Evolutionary conservation across 306 rosid species (phyloP).

Genomic region (Quercus rubra): DNA sequence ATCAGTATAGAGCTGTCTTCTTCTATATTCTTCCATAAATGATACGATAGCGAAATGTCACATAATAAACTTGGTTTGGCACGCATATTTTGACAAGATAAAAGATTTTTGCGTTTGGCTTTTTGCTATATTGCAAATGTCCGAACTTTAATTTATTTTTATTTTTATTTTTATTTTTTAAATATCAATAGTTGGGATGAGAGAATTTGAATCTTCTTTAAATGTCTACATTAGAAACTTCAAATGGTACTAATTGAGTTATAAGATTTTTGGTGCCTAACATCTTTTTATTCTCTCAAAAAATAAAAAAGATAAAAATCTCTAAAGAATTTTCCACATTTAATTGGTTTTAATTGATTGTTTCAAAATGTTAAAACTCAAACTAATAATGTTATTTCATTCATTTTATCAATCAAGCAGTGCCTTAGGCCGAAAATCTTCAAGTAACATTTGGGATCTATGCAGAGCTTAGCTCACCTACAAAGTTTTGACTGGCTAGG

Average conservation of each 20-base stretch:
- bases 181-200: not conserved
- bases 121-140: not conserved
- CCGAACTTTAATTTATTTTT: not conserved
- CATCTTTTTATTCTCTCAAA: too few species aligned
- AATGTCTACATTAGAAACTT: too few species aligned
- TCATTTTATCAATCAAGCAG: too few species aligned
- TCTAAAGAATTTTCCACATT: too few species aligned
- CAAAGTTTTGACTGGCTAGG: not conserved
- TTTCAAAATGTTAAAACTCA: too few species aligned
- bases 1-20: not conserved
- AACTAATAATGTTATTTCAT: too few species aligned
- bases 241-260: too few species aligned
- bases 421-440: too few species aligned
- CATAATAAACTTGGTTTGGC: not conserved
- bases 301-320: too few species aligned
- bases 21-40: not conserved
- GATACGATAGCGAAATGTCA: not conserved
- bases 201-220: not conserved
- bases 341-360: too few species aligned
- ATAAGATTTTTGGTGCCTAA: too few species aligned
- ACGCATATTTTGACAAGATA: not conserved
- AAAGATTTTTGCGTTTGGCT: not conserved
- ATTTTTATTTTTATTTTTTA: not conserved
- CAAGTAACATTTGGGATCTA: not conserved
- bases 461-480: not conserved